Conservation (phyloP, 495 filamentous ascomycete species). For the Pyronema omphalodes region DNA sequence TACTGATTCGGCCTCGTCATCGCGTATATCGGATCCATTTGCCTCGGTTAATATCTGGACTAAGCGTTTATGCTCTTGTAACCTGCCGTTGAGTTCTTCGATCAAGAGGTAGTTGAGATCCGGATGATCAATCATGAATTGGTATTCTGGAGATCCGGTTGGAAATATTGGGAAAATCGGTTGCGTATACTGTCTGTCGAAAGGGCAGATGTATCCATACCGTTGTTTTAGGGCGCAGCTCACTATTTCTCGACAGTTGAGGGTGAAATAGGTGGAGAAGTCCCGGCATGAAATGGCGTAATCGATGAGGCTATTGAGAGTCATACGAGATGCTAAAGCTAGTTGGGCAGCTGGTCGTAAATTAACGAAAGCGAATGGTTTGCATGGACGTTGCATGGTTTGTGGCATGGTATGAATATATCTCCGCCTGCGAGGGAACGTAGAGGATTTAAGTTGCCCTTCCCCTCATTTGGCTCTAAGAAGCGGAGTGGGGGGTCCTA, state of each 20-base stretch:
- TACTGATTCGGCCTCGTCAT: not conserved
- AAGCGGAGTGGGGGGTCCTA: no score
- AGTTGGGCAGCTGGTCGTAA: conserved; percentile 12
- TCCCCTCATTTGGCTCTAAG: no score
- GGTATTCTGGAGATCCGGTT: not conserved
- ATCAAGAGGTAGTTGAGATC: conserved; percentile 7
- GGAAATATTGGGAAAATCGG: not conserved
- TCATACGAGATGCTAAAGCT: conserved; percentile 17
- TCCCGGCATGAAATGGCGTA: conserved; percentile 12
- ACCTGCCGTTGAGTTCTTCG: conserved; percentile 9
- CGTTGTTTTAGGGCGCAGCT: conserved; percentile 9
- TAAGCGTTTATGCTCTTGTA: conserved; percentile 4
- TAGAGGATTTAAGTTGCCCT: not conserved
- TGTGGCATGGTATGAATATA: not conserved
- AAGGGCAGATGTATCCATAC: conserved; percentile 9
- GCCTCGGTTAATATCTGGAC: not conserved
- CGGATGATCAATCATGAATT: conserved; percentile 8
- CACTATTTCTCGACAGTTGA: conserved; percentile 6
- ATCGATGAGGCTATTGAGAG: conserved; percentile 9
- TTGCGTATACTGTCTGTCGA: not conserved
- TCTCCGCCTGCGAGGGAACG: not conserved
- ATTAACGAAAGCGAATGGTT: conserved; percentile 14
- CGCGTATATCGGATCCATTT: not conserved
- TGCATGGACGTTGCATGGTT: not conserved
- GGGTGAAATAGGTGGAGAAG: conserved; percentile 9